A percentile compares a stretch with the other conserved stretches of the same genome.
phyloP scores from a whole-genome alignment of 768 basidiomycete genomes.

The Lactarius hatsudake region DNA sequence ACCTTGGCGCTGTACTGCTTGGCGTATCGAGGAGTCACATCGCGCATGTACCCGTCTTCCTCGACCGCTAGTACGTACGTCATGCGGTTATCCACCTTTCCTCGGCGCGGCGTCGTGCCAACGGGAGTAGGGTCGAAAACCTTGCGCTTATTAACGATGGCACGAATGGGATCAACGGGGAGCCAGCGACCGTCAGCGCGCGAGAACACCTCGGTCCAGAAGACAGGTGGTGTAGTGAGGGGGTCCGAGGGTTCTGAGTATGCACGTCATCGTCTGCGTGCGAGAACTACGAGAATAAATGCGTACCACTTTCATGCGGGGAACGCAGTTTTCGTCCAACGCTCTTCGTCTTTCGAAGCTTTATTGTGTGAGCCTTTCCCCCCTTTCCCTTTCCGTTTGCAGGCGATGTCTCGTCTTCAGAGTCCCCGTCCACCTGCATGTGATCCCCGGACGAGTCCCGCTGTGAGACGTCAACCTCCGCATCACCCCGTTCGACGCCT shows the following conservation, averaged over 20 bases:
- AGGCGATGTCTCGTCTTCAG: slow-evolving; percentile 29
- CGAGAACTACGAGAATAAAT: neutral
- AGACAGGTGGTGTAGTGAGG: slow-evolving; percentile 70
- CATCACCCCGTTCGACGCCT: slow-evolving; percentile 33
- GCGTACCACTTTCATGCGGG: slow-evolving; percentile 12
- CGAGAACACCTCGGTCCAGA: slow-evolving; percentile 98
- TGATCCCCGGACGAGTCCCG: slow-evolving; percentile 39
- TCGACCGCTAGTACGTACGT: slow-evolving; percentile 92
- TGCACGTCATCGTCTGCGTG: neutral
- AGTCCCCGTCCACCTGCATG: slow-evolving; percentile 40
- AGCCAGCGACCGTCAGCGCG: slow-evolving; percentile 90
- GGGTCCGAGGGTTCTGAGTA: slow-evolving; percentile 48
- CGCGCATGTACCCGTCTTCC: slow-evolving; percentile 89
- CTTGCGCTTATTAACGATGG: slow-evolving; percentile 74
- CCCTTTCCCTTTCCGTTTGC: slow-evolving; percentile 50
- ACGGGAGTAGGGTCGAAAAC: slow-evolving; percentile 64
- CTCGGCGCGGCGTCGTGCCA: slow-evolving; percentile 24
- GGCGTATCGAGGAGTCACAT: slow-evolving; percentile 90
- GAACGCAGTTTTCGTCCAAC: slow-evolving; percentile 46
- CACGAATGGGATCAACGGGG: slow-evolving; percentile 85
- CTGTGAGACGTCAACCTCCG: too few species aligned
- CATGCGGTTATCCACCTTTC: slow-evolving; percentile 72
- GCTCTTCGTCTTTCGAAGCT: slow-evolving; percentile 53
- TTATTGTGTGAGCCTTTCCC: slow-evolving; percentile 55
- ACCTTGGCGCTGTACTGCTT: slow-evolving; percentile 76